Conservation (phyloP, 176 grass and related monocot genomes). For the Paspalum notatum region DNA sequence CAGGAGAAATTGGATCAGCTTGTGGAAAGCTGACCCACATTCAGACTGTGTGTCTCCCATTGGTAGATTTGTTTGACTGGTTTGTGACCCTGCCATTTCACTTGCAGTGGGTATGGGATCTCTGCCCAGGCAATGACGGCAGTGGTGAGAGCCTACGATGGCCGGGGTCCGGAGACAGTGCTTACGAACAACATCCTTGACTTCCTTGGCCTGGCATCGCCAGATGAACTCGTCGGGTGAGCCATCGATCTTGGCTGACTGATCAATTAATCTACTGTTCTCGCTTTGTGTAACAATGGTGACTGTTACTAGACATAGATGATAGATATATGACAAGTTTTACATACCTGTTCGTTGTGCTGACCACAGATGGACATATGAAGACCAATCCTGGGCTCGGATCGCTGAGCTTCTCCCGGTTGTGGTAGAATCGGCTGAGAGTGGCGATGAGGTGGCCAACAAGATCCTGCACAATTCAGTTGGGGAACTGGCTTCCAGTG, state of each 20-base stretch:
- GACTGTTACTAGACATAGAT: not conserved
- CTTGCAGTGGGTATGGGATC: constrained; percentile 78
- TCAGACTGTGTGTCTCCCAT: not conserved
- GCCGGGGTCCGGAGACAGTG: constrained; percentile 63
- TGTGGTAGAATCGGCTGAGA: constrained; percentile 71
- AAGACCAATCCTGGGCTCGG: constrained; percentile 79
- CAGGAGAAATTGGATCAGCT: not conserved
- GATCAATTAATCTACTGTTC: not conserved
- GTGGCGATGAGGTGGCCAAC: constrained; percentile 74
- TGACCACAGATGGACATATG: constrained; percentile 67
- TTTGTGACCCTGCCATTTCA: constrained; percentile 3
- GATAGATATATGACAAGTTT: constrained; percentile 13
- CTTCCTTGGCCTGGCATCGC: constrained; percentile 55
- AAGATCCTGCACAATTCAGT: constrained; percentile 73
- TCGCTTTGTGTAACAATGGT: not conserved
- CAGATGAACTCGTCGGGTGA: constrained; percentile 81
- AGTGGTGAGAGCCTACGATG: constrained; percentile 74
- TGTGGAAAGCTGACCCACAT: not conserved
- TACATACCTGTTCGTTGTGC: constrained; percentile 30
- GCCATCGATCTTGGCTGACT: not conserved
- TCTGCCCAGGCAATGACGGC: constrained; percentile 82
- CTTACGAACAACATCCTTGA: constrained; percentile 72
- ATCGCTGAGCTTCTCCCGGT: constrained; percentile 73
- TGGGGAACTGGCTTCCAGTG: constrained; percentile 65
- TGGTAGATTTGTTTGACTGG: not conserved